Percentiles rank a stretch among this genome's conserved stretches.
phyloP scores from a whole-genome alignment of 176 grass and related monocot genomes.

The Rhynchospora pubera region DNA sequence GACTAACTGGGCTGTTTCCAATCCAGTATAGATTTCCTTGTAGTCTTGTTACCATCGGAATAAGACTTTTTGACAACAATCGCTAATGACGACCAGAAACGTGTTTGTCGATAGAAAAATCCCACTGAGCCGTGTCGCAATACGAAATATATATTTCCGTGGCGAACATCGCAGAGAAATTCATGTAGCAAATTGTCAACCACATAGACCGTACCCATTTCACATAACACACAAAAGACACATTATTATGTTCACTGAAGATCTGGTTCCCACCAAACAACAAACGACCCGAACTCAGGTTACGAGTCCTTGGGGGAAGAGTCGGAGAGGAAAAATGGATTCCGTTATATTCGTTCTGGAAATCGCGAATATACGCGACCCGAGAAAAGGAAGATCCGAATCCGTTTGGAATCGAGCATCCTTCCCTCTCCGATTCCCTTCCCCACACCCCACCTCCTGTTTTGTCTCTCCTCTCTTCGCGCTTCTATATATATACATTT shows the following conservation, averaged over 20 bases:
- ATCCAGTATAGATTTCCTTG: not conserved
- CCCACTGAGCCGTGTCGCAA: not conserved
- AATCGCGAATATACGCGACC: conserved; percentile 10
- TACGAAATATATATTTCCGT: not conserved
- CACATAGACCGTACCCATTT: not conserved
- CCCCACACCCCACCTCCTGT: not conserved
- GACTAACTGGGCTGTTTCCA: not conserved
- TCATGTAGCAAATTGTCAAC: not conserved
- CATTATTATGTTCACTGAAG: not conserved
- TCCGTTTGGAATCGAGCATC: conserved; percentile 43
- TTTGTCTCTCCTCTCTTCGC: not conserved
- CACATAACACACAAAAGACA: not conserved
- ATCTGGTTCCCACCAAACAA: not conserved
- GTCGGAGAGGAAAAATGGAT: not conserved
- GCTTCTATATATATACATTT: not conserved
- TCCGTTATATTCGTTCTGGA: not conserved
- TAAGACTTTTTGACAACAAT: too few species aligned
- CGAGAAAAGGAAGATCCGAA: conserved; percentile 41
- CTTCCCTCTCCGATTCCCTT: conserved; percentile 31
- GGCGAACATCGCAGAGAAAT: not conserved
- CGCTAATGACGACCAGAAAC: too few species aligned
- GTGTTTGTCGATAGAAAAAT: too few species aligned
- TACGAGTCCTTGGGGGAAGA: not conserved
- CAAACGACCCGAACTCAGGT: not conserved
- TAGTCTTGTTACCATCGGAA: too few species aligned